Conservation (phyloP, 345 rosid species). For the Luvunga scandens region DNA sequence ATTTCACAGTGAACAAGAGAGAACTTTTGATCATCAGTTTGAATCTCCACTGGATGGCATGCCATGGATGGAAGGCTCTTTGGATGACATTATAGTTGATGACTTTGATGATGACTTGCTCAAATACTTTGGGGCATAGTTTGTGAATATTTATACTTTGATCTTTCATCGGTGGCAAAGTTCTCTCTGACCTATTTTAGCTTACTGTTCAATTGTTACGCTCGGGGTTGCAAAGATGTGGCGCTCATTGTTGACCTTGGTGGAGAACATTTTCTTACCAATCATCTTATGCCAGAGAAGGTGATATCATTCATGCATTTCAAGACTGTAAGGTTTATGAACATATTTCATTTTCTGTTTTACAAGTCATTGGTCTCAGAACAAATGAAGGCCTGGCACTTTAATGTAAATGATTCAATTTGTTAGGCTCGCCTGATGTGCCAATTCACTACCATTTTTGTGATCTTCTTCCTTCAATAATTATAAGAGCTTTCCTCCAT, state of each 20-base stretch:
- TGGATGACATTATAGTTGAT: constrained; percentile 30
- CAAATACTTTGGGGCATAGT: constrained; percentile 38
- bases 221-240: constrained; percentile 7
- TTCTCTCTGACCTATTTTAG: constrained; percentile 8
- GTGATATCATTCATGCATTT: constrained; percentile 10
- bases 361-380: not conserved
- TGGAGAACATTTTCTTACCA: constrained; percentile 3
- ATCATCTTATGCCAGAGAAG: not conserved
- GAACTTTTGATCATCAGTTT: constrained; percentile 52
- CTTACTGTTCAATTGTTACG: not conserved
- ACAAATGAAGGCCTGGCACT: not conserved
- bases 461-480: no score
- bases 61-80: constrained; percentile 27
- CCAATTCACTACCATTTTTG: not conserved
- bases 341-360: constrained; percentile 7
- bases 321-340: constrained; percentile 10
- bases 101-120: constrained; percentile 34
- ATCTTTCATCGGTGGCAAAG: constrained; percentile 27
- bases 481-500: no score
- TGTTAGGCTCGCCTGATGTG: not conserved
- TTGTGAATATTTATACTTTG: constrained; percentile 23
- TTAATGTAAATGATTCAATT: constrained; percentile 18
- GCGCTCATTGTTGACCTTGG: constrained; percentile 12
- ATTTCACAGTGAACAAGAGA: constrained; percentile 56
- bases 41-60: constrained; percentile 51